Evolutionary conservation across 306 rosid species (phyloP).

Genomic region (Sphenostylis stenocarpa): DNA sequence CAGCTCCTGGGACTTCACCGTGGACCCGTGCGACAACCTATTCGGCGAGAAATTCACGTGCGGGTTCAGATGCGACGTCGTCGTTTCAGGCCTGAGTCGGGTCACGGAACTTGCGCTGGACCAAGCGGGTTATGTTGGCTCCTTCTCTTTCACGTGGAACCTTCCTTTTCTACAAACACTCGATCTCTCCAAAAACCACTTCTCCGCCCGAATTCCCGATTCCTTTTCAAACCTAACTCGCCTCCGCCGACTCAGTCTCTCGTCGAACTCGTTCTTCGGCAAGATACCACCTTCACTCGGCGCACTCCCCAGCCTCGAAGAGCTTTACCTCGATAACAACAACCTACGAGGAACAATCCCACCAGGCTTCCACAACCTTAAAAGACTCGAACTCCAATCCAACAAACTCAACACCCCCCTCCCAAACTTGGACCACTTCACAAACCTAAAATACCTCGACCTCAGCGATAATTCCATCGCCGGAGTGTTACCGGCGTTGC

Average conservation of each 20-base stretch:
- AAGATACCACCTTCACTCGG: constrained; percentile 56
- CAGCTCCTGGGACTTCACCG: constrained; percentile 70
- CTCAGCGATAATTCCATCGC: constrained; percentile 52
- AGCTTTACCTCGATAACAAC: constrained; percentile 73
- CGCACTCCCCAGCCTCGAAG: constrained; percentile 53
- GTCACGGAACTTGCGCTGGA: constrained; percentile 84
- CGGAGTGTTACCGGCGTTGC: constrained; percentile 46
- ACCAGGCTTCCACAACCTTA: constrained; percentile 40
- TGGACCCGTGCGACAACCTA: constrained; percentile 81
- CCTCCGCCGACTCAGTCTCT: constrained; percentile 60
- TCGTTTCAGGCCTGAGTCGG: constrained; percentile 49
- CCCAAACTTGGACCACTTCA: constrained; percentile 47
- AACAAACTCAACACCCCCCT: constrained; percentile 56
- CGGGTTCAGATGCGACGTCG: constrained; percentile 73
- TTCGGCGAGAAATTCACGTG: constrained; percentile 70
- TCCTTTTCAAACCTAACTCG: constrained; percentile 65
- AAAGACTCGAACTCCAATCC: constrained; percentile 63
- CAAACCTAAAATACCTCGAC: constrained; percentile 57
- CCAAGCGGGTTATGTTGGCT: constrained; percentile 77
- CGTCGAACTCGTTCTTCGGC: constrained; percentile 69
- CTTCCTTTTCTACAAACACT: constrained; percentile 70
- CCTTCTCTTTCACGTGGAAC: constrained; percentile 48
- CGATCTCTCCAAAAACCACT: constrained; percentile 66
- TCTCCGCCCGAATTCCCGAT: constrained; percentile 59
- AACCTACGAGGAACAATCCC: constrained; percentile 62